These are phyloP conservation scores for Paramecium caudatum DNA, from an alignment of 73 alveolate genomes.

Conservation along the genomic window DNA sequence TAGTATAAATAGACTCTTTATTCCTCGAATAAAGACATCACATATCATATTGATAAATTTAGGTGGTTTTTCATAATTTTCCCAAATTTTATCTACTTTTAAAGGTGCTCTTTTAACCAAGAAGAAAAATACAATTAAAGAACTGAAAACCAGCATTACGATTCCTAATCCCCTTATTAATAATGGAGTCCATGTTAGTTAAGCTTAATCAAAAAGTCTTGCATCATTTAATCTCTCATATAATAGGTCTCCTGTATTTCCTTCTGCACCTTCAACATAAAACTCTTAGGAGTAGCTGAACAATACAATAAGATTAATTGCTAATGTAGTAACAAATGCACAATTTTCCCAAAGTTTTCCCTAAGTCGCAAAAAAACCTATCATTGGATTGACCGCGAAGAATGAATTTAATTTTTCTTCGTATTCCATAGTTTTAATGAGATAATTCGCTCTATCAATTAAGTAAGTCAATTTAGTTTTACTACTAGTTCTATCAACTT, in stretches of 20 bases:
- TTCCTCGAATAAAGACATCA: not conserved
- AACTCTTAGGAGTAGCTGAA: conserved; percentile 74
- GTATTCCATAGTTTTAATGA: conserved; percentile 95
- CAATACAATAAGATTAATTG: conserved; percentile 81
- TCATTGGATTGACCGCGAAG: conserved; percentile 78
- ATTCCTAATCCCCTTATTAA: conserved; percentile 64
- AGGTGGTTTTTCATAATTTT: conserved; percentile 17
- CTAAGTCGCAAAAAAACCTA: conserved; percentile 78
- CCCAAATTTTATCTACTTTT: conserved; percentile 71
- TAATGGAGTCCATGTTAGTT: conserved; percentile 58
- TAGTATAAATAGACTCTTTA: not conserved
- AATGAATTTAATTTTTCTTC: conserved; percentile 86
- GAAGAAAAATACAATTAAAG: conserved; percentile 76
- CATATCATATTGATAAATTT: conserved; percentile 14
- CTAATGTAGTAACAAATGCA: conserved; percentile 83
- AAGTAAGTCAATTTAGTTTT: conserved; percentile 84
- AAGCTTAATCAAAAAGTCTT: conserved; percentile 32
- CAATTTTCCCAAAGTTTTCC: conserved; percentile 88
- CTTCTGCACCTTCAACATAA: conserved; percentile 51
- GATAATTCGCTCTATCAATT: conserved; percentile 85
- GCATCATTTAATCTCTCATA: conserved; percentile 70
- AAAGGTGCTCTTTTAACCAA: conserved; percentile 80
- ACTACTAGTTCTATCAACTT: conserved; percentile 90
- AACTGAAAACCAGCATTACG: conserved; percentile 69
- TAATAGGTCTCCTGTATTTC: not conserved